These are phyloP conservation scores for Fraxinus quadrangulata DNA, from an alignment of 257 asterid species.

Conservation along the genomic window DNA sequence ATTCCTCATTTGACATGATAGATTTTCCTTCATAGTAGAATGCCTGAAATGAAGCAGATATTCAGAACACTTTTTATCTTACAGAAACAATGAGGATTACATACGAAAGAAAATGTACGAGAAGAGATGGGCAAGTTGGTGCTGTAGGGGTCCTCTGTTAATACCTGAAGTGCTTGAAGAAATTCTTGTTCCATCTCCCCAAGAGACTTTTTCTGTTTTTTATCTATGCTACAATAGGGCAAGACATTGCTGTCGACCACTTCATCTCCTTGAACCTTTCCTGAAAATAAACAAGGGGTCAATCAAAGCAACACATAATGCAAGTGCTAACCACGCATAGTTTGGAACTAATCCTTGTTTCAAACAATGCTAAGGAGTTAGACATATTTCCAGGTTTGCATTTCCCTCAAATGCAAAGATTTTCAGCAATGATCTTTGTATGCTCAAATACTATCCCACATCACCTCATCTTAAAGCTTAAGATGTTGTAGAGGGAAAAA, in stretches of 20 bases:
- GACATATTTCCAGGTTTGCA: neutral
- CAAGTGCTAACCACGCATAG: too few relatives aligned
- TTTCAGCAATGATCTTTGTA: too few relatives aligned
- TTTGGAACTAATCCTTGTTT: neutral
- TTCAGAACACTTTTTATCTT: neutral
- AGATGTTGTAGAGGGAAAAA: neutral
- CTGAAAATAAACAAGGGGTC: conserved; percentile 45
- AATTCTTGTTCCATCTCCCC: conserved; percentile 99
- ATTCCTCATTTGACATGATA: conserved; percentile 94
- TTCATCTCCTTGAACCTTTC: conserved; percentile 61
- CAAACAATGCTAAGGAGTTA: too few relatives aligned
- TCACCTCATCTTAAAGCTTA: neutral
- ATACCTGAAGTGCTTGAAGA: conserved; percentile 91
- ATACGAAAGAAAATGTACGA: neutral
- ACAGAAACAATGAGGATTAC: neutral
- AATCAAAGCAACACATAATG: neutral
- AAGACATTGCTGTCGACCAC: conserved; percentile 74
- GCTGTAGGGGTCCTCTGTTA: neutral
- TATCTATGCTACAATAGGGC: conserved; percentile 79
- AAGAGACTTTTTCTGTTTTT: conserved; percentile 60
- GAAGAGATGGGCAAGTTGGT: neutral
- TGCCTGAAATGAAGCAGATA: conserved; percentile 44
- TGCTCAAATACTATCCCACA: neutral
- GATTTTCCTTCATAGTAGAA: conserved; percentile 98
- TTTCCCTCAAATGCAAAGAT: neutral